phyloP scores from a whole-genome alignment of 176 grass and related monocot genomes.

The Coix lacrymajobi region DNA sequence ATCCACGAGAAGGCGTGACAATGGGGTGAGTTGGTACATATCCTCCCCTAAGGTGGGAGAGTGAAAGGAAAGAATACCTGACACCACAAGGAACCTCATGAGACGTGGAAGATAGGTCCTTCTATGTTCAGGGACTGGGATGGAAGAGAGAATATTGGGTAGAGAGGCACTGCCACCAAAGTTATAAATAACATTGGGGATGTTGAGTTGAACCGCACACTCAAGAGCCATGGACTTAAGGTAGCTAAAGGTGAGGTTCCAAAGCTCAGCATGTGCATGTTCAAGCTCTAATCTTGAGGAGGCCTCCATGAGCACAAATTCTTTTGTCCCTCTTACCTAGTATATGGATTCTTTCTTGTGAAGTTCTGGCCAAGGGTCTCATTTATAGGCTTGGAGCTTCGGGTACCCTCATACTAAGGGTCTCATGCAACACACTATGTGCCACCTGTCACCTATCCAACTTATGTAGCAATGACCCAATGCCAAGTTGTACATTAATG shows the following conservation, averaged over 20 bases:
- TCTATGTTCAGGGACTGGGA: not conserved
- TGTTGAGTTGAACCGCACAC: constrained; percentile 37
- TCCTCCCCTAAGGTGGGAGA: too few relatives aligned
- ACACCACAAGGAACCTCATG: not conserved
- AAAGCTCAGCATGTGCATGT: constrained; percentile 26
- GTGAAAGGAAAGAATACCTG: not conserved
- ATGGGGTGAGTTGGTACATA: too few relatives aligned
- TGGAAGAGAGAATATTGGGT: not conserved
- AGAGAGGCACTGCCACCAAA: constrained; percentile 21
- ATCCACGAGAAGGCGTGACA: not conserved
- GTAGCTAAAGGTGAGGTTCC: constrained; percentile 14
- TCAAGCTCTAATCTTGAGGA: not conserved
- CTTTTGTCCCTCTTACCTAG: not conserved
- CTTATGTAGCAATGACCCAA: not conserved
- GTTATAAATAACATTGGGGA: constrained; percentile 32
- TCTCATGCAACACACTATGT: not conserved
- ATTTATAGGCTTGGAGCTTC: not conserved
- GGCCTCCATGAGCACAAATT: not conserved
- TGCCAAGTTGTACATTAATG: not conserved
- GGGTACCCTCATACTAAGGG: too few relatives aligned
- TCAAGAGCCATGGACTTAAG: constrained; percentile 32
- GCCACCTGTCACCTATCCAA: not conserved
- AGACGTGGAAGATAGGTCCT: constrained; percentile 21
- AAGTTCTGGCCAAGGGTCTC: not conserved
- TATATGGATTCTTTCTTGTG: not conserved